Base-by-base conservation (phyloP, 345 rosid genomes). In the Pseudoturritis turrita region DNA sequence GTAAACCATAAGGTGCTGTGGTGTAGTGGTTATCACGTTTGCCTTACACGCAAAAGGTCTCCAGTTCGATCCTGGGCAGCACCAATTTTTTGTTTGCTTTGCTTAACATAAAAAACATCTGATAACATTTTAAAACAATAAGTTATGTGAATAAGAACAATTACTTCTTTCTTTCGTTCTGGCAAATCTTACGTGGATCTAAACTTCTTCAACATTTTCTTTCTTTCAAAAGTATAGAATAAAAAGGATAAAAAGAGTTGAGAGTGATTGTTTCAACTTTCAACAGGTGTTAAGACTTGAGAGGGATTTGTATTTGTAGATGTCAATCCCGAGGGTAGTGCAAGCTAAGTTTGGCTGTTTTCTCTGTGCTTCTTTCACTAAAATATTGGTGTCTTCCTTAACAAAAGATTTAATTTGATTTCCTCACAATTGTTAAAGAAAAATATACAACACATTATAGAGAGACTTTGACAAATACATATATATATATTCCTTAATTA, bases 31-130 rank as follows among this genome's bases (percentile, higher is more conserved):
- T 75, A 68, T 75, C 78, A 67, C 68, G 78, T 74, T 67, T 59
- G 73, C 74, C 68, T 74, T 74, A 57, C 78, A 74, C 78, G 73
- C 78, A 58, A 74, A 66, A 74, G 78, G 78, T 74, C 78, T 74
- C 78, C 67, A 47, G 72, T 65, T 66, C 61, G 78, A 66, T 57
- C 68, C 73, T 68, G 55, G 68, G 74, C 68, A 59, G 78, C 61
- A 74, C 46, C 74, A 67, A n/a, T 11, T 5, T 17, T 49, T 35
- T 56, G 3, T 31, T 31, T 31, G 36, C 10, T 66, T 40, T 3
- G 12, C 0, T 1, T 36, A 6, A 25, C 45, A 22, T 13, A 13
- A 10, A 26, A 50, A 37, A 65, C 45, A 19, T 6, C 1, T 3
- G 45, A 19, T 55, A 19, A 26, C 10, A 10, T 31, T 47, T 46